These are phyloP conservation scores for Lotmaria passim DNA, from an alignment of 208 protist genomes.

Conservation along the genomic window DNA sequence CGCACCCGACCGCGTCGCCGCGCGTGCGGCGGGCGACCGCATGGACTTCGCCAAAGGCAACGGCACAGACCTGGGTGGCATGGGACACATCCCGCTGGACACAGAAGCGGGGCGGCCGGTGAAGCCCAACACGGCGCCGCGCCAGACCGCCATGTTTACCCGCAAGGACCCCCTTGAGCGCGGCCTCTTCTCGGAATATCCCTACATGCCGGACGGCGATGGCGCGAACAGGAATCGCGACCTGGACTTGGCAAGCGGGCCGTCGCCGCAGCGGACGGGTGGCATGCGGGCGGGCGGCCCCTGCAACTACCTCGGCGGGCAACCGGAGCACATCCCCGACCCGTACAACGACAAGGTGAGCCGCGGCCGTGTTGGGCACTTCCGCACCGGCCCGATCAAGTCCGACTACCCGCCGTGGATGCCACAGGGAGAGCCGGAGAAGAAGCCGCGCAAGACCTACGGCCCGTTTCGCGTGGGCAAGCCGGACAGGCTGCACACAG, in stretches of 20 bases:
- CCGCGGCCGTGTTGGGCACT: conserved; percentile 74
- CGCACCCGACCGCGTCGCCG: conserved; percentile 57
- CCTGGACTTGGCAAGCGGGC: conserved; percentile 23
- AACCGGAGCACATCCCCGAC: conserved; percentile 80
- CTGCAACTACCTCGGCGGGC: conserved; percentile 72
- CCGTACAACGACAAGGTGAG: conserved; percentile 78
- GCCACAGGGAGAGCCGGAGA: conserved; percentile 74
- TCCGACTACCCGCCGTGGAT: conserved; percentile 81
- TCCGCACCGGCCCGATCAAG: conserved; percentile 72
- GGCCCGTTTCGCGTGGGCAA: conserved; percentile 84
- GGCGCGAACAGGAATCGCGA: conserved; percentile 16
- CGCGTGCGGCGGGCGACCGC: conserved; percentile 67
- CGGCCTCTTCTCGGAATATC: conserved; percentile 79
- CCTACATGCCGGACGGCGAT: conserved; percentile 78
- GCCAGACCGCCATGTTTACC: conserved; percentile 60
- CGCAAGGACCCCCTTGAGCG: conserved; percentile 80
- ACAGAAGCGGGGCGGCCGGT: conserved; percentile 63
- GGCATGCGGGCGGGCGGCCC: conserved; percentile 73
- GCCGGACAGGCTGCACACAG: conserved; percentile 47
- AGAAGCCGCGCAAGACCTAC: conserved; percentile 49
- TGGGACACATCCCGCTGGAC: conserved; percentile 66
- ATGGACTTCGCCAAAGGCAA: conserved; percentile 83
- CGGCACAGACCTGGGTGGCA: conserved; percentile 64
- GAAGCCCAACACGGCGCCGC: conserved; percentile 45
- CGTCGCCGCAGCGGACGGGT: conserved; percentile 43